Percentiles rank a stretch among this genome's conserved stretches.
These are phyloP conservation scores for Cryptococcus sp. DNA, from an alignment of 1,284 basidiomycete species.

Conservation along the genomic window DNA sequence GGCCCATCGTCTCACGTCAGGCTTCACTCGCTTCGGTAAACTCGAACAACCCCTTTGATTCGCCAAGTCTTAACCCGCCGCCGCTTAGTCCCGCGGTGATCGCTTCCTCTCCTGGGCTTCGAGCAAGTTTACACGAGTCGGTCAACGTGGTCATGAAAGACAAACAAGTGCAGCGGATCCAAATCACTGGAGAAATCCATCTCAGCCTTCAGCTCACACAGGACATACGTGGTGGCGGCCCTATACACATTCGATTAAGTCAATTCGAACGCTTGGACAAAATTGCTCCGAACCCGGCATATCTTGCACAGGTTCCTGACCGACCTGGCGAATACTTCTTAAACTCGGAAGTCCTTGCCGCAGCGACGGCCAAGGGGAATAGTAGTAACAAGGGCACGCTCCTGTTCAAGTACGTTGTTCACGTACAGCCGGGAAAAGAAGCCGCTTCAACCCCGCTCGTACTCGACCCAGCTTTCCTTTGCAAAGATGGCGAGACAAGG, in stretches of 20 bases:
- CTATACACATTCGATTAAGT: conserved; percentile 54
- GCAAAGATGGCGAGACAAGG: conserved; percentile 56
- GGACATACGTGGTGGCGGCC: conserved; percentile 17
- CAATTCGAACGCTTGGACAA: conserved; percentile 57
- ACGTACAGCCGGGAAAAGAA: conserved; percentile 48
- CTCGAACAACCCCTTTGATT: conserved; percentile 50
- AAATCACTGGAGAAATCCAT: conserved; percentile 58
- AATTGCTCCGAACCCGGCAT: conserved; percentile 57
- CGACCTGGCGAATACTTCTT: conserved; percentile 56
- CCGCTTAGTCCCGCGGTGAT: conserved; percentile 1
- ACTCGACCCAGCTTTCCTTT: conserved; percentile 57
- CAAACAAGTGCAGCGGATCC: conserved; percentile 52
- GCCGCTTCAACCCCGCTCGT: conserved; percentile 50
- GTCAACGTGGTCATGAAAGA: conserved; percentile 56
- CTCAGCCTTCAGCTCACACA: conserved; percentile 25
- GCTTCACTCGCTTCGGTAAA: conserved; percentile 31
- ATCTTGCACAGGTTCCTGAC: conserved; percentile 52
- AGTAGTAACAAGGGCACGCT: conserved; percentile 35
- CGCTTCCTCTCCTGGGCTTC: conserved; percentile 39
- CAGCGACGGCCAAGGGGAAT: conserved; percentile 18
- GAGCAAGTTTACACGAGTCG: conserved; percentile 56
- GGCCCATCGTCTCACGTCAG: conserved; percentile 23
- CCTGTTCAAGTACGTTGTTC: conserved; percentile 59
- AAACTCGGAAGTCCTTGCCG: conserved; percentile 50
- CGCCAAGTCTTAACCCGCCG: conserved; percentile 22